These are phyloP conservation scores for Phlebiopsis flavidoalba DNA, from an alignment of 768 basidiomycete genomes.

Conservation along the genomic window DNA sequence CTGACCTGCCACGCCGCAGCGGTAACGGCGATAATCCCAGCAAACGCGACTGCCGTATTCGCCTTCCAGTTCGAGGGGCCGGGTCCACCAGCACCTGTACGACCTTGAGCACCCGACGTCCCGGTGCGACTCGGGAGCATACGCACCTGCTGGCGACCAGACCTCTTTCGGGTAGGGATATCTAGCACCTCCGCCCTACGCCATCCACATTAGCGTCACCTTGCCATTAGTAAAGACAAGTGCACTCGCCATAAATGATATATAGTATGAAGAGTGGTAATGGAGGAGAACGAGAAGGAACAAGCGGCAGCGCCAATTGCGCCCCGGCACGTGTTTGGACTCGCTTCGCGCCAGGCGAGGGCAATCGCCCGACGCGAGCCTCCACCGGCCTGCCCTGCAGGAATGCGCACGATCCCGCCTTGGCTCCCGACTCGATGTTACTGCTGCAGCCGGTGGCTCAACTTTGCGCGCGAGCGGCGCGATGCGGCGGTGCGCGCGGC, in stretches of 20 bases:
- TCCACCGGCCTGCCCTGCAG: constrained; percentile 1
- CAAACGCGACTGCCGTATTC: constrained; percentile 72
- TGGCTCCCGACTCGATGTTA: constrained; percentile 11
- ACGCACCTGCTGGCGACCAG: constrained; percentile 85
- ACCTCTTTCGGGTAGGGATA: constrained; percentile 95
- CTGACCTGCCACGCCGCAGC: constrained; percentile 70
- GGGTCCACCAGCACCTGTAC: constrained; percentile 89
- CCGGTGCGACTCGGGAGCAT: constrained; percentile 7
- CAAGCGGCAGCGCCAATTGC: constrained; percentile 6
- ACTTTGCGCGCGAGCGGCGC: constrained; percentile 47
- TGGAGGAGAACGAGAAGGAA: constrained; percentile 12
- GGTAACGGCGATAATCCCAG: constrained; percentile 62
- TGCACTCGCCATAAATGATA: constrained; percentile 16
- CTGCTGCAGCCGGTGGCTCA: constrained; percentile 39
- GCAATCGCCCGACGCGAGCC: background rate
- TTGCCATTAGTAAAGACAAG: background rate
- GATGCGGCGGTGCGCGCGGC: constrained; percentile 42
- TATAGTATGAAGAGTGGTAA: background rate
- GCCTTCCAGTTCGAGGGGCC: constrained; percentile 85
- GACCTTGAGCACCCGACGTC: constrained; percentile 2
- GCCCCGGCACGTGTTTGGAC: constrained; percentile 20
- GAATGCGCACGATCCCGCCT: constrained; percentile 9
- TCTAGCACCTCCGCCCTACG: constrained; percentile 79
- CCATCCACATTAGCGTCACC: background rate
- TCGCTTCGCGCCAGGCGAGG: background rate